Evolutionary conservation across 1,139 yeast genomes (phyloP).

Genomic region (Pichia sp.): DNA sequence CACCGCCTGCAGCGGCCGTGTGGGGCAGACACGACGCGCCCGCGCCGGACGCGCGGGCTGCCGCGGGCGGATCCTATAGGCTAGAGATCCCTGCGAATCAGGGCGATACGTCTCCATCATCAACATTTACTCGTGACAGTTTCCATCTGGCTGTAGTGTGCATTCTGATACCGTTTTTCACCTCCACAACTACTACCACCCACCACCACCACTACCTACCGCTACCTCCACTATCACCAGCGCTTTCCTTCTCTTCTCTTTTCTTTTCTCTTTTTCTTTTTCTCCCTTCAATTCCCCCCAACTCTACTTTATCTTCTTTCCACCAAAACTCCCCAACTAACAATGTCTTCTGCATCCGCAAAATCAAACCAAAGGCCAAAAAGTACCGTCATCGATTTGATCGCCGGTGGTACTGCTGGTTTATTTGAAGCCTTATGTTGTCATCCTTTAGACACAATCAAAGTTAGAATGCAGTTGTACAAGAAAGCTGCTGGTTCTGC

Average conservation of each 20-base stretch:
- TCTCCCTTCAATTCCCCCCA: not conserved
- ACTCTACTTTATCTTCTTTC: no score
- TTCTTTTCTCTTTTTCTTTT: not conserved
- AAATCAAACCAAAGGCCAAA: conserved; percentile 25
- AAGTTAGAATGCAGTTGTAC: conserved; percentile 93
- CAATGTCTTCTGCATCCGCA: conserved; percentile 23
- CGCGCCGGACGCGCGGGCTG: no score
- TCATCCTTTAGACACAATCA: conserved; percentile 92
- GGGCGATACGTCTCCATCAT: not conserved
- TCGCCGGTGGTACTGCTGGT: conserved; percentile 98
- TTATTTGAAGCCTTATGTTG: conserved; percentile 92
- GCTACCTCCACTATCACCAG: not conserved
- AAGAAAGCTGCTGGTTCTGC: conserved; percentile 38
- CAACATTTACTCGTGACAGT: not conserved
- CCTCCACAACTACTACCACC: not conserved
- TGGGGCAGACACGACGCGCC: no score
- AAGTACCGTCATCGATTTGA: conserved; percentile 62
- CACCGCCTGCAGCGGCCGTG: no score
- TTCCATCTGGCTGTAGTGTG: not conserved
- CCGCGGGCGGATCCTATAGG: no score
- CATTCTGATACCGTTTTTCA: not conserved
- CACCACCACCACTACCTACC: not conserved
- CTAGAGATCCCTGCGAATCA: not conserved
- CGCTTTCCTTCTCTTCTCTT: not conserved
- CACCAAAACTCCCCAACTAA: not conserved